Evolutionary conservation across 805 yeast species (phyloP).

Genomic region (Pichia membranifaciens): DNA sequence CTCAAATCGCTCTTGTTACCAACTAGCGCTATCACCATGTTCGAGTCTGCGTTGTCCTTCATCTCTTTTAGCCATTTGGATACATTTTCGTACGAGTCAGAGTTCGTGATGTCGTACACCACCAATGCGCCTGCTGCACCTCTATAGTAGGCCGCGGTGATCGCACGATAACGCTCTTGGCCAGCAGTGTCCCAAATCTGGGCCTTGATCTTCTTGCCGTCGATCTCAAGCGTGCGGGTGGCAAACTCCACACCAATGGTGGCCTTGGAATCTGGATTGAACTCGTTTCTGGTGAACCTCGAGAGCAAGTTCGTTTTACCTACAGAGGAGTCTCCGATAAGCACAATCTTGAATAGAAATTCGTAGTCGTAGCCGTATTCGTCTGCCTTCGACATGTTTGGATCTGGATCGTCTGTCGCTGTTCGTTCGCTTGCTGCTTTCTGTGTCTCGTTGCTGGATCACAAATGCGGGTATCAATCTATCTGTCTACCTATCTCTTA

Average conservation of each 20-base stretch:
- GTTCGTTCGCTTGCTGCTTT: too few species aligned
- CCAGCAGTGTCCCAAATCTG: constrained; percentile 99
- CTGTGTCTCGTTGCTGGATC: too few species aligned
- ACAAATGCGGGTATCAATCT: too few species aligned
- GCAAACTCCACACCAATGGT: constrained; percentile 99
- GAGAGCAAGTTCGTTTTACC: constrained; percentile 93
- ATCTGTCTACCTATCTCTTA: too few species aligned
- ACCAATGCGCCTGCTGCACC: constrained; percentile 98
- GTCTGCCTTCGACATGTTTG: constrained; percentile 10
- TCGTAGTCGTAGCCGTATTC: constrained; percentile 82
- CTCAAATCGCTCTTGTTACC: constrained; percentile 90
- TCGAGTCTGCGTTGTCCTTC: constrained; percentile 88
- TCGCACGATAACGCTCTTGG: constrained; percentile 96
- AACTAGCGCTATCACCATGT: constrained; percentile 88
- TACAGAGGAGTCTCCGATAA: constrained; percentile 96
- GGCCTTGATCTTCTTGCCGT: constrained; percentile 78
- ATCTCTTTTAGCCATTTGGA: constrained; percentile 87
- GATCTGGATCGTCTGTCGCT: too few species aligned
- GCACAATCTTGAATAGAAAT: constrained; percentile 84
- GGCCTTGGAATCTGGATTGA: constrained; percentile 87
- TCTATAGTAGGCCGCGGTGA: constrained; percentile 93
- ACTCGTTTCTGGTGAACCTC: constrained; percentile 92
- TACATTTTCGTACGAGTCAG: constrained; percentile 79
- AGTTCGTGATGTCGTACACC: constrained; percentile 91
- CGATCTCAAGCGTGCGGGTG: constrained; percentile 85